A percentile compares a stretch with the other conserved stretches of the same genome.
Evolutionary conservation across 1,284 basidiomycete species (phyloP).

Genomic region (Trichosporon sp.): DNA sequence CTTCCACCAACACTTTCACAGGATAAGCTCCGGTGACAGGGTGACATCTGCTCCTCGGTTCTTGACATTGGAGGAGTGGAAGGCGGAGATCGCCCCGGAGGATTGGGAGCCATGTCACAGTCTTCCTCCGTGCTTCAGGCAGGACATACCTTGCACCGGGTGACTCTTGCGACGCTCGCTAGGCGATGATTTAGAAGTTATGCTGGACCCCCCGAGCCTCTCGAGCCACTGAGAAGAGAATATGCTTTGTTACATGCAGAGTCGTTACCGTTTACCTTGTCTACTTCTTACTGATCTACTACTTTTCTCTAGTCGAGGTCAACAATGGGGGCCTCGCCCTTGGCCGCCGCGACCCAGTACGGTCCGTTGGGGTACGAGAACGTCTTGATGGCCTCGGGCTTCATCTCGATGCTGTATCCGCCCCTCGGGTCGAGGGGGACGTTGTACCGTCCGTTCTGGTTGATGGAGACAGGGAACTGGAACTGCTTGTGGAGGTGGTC

Average conservation of each 20-base stretch:
- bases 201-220: too few species aligned
- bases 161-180: too few species aligned
- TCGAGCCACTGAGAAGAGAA: neutral
- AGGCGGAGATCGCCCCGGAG: too few species aligned
- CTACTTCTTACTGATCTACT: neutral
- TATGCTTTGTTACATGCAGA: slow-evolving; percentile 3
- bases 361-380: slow-evolving; percentile 57
- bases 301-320: slow-evolving; percentile 22
- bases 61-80: too few species aligned
- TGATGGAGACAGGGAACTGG: slow-evolving; percentile 84
- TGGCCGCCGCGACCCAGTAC: slow-evolving; percentile 57
- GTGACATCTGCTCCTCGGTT: too few species aligned
- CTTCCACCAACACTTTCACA: too few species aligned
- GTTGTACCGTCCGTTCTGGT: slow-evolving; percentile 80
- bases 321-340: slow-evolving; percentile 37
- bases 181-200: too few species aligned
- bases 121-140: too few species aligned
- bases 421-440: slow-evolving; percentile 56
- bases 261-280: neutral
- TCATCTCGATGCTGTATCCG: slow-evolving; percentile 60
- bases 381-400: slow-evolving; percentile 55
- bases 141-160: too few species aligned
- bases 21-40: too few species aligned
- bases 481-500: slow-evolving; percentile 91
- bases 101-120: too few species aligned